Base-by-base conservation (phyloP, 1,139 yeast genomes). In the Pichia sp. region DNA sequence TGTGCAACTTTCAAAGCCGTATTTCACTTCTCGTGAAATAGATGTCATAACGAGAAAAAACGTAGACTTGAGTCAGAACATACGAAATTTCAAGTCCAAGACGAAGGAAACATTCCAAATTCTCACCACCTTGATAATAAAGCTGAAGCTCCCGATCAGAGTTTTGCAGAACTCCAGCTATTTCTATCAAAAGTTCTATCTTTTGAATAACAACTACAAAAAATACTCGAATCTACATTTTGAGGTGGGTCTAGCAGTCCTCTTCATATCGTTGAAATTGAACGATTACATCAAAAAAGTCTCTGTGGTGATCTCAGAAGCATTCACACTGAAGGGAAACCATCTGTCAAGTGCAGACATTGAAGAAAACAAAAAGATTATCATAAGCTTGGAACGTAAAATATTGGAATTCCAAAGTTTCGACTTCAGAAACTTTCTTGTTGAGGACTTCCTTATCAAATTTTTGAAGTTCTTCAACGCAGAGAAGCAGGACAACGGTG, bases 281-380 rank as follows among this genome's bases (percentile, higher is more conserved):
- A 96, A 90, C 66, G 98, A 92, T 67, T 90, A 96, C 45, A 85
- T 92, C 44, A 92, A 92, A 69, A 87, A 88, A 64, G 71, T 87
- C 16, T 75, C 82, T 57, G 93, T 88, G 52, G 74, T 81, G 11
- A 78, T 86, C 49, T 63, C 70, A 8, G 67, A 67, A 30, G 73
- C 72, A 0, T 67, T 67, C 52, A 57, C 63, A 52, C 62, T 75
- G 44, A 70, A 70, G 46, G 59, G 61, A 2, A 11, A 70, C 54
- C 61, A 59, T 10, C 32, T 61, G n/a, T 43, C 57, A 4, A 48
- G 57, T 3, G 46, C 61, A 60, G 59, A 62, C 72, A 36, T 90
- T 78, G 56, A 68, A 64, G 62, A 85, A 76, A 68, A 74, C 48
- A 60, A 86, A 52, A 82, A 78, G 61, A 72, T 75, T 38, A 71